Percentiles rank a stretch among this genome's conserved stretches.
Evolutionary conservation across 2,329 filamentous ascomycete species (phyloP).

Genomic region (Colletotrichum noveboracense): DNA sequence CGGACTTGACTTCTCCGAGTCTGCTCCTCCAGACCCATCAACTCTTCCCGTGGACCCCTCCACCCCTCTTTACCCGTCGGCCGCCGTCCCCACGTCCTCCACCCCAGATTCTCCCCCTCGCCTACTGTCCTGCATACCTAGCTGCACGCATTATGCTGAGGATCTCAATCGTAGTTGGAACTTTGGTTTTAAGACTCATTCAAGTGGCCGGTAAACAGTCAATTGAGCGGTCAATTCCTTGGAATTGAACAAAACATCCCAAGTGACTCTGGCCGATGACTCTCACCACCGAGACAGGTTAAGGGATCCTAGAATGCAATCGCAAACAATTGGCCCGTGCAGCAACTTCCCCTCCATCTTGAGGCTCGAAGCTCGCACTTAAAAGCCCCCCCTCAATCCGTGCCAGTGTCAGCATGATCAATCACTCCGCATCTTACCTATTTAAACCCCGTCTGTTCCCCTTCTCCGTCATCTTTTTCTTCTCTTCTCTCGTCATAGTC

Average conservation of each 20-base stretch:
- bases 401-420: neutral
- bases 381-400: neutral
- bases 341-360: neutral
- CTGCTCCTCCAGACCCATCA: neutral
- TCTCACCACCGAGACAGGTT: neutral
- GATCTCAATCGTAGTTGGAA: neutral
- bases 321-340: neutral
- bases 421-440: neutral
- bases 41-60: neutral
- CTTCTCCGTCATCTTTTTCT: accelerated
- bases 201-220: neutral
- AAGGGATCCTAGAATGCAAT: neutral
- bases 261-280: neutral
- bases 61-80: neutral
- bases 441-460: neutral
- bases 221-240: neutral
- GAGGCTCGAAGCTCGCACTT: neutral
- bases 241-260: neutral
- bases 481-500: neutral
- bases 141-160: neutral
- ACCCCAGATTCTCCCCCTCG: neutral
- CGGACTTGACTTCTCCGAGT: conserved; percentile 9
- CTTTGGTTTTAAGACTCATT: neutral
- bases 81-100: neutral
- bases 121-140: neutral